A percentile compares a stretch with the other conserved stretches of the same genome.
Conservation (phyloP, 208 protist genomes). For the Acanthamoeba castellanii region DNA sequence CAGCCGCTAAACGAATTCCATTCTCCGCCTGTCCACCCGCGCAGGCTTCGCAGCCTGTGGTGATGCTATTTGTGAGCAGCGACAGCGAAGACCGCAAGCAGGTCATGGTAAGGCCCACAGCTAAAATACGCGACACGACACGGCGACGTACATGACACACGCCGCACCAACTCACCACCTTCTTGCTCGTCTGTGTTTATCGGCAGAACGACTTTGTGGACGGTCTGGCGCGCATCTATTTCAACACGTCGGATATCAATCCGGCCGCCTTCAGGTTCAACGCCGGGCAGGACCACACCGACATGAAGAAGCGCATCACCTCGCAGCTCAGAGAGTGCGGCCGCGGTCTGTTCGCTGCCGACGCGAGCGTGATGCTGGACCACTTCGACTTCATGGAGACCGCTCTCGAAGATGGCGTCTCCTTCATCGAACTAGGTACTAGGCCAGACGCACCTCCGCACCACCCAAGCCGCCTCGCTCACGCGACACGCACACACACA, state of each 20-base stretch:
- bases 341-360: constrained; percentile 14
- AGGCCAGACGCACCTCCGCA: not conserved
- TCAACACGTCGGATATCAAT: not conserved
- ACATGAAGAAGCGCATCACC: not conserved
- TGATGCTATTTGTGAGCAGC: constrained; percentile 35
- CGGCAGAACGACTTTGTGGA: not conserved
- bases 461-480: not conserved
- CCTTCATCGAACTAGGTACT: not conserved
- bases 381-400: constrained; percentile 54
- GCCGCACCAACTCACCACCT: not conserved
- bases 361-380: not conserved
- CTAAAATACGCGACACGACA: not conserved
- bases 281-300: not conserved
- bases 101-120: not conserved
- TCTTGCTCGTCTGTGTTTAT: not conserved
- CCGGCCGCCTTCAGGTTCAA: not conserved
- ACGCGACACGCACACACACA: not conserved
- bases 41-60: not conserved
- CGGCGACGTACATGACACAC: not conserved
- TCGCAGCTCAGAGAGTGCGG: not conserved
- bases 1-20: not conserved
- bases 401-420: constrained; percentile 13
- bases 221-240: not conserved
- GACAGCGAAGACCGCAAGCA: not conserved
- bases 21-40: not conserved